Evolutionary conservation across 176 grass and related monocot genomes (phyloP).

Genomic region (Zea luxurians): DNA sequence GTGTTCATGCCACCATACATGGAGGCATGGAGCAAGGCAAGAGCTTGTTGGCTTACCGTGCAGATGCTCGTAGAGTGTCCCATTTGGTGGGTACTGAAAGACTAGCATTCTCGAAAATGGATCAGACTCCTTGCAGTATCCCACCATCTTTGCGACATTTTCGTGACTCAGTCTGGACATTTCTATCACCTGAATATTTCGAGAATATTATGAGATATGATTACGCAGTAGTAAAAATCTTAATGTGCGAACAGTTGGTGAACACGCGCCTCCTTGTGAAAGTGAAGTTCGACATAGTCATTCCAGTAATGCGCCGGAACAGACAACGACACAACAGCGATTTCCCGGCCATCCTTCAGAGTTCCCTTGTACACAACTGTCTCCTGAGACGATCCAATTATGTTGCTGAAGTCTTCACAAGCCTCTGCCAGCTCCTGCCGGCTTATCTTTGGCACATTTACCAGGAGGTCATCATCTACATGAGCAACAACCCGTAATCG

Average conservation of each 20-base stretch:
- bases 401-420: conserved; percentile 99
- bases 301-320: conserved; percentile 70
- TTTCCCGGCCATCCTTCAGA: conserved; percentile 76
- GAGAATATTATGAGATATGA: not conserved
- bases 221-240: not conserved
- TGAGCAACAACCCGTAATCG: not conserved
- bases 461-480: conserved; percentile 67
- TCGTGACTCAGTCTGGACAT: conserved; percentile 65
- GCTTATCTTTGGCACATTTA: conserved; percentile 56
- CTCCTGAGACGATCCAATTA: conserved; percentile 82
- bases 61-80: conserved; percentile 85
- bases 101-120: conserved; percentile 87
- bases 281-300: conserved; percentile 73
- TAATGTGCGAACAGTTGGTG: not conserved
- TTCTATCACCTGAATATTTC: conserved; percentile 66
- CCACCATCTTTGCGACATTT: conserved; percentile 66
- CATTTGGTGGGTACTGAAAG: conserved; percentile 89
- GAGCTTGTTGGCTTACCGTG: conserved; percentile 50
- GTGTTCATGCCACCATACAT: not conserved
- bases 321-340: conserved; percentile 77
- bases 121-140: conserved; percentile 80
- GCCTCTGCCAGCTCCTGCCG: conserved; percentile 73
- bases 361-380: conserved; percentile 87
- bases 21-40: conserved; percentile 1
- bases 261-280: conserved; percentile 65